phyloP scores from a whole-genome alignment of 306 rosid species.

The Purshia tridentata region DNA sequence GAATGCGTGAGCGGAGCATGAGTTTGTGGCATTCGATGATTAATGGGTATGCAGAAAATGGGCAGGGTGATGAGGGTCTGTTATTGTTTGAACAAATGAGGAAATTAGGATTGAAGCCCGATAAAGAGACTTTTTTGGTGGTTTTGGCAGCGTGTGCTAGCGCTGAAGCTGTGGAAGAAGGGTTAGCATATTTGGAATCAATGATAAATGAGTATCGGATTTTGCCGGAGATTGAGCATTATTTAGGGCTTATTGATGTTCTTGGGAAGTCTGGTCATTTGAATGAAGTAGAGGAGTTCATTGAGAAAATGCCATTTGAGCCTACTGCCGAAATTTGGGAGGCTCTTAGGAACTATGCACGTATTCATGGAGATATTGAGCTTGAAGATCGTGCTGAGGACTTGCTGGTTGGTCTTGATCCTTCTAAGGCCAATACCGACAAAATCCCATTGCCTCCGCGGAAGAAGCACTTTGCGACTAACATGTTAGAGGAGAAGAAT shows the following conservation, averaged over 20 bases:
- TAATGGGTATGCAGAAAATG: conserved; percentile 50
- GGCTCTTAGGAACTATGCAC: conserved; percentile 46
- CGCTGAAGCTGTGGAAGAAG: conserved; percentile 66
- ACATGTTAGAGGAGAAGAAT: conserved; percentile 82
- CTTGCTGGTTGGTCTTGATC: conserved; percentile 44
- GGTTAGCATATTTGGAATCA: conserved; percentile 38
- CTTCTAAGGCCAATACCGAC: conserved; percentile 37
- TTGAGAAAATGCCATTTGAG: conserved; percentile 55
- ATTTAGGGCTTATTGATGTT: conserved; percentile 47
- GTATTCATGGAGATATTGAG: conserved; percentile 72
- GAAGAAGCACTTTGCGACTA: conserved; percentile 52
- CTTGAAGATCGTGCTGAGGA: conserved; percentile 69
- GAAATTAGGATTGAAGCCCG: conserved; percentile 45
- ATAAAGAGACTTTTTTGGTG: conserved; percentile 44
- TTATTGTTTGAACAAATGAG: conserved; percentile 60
- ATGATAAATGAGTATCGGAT: conserved; percentile 56
- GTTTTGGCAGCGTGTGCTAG: conserved; percentile 66
- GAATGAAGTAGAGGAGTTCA: conserved; percentile 68
- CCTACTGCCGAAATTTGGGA: conserved; percentile 49
- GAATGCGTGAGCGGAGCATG: conserved; percentile 52
- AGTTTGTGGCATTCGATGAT: conserved; percentile 69
- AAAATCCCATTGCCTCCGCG: conserved; percentile 48
- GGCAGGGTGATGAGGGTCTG: conserved; percentile 55
- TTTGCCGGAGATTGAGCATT: conserved; percentile 55
- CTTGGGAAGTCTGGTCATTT: conserved; percentile 69